phyloP scores from a whole-genome alignment of 345 rosid genomes.

The Cardamine resedifolia region DNA sequence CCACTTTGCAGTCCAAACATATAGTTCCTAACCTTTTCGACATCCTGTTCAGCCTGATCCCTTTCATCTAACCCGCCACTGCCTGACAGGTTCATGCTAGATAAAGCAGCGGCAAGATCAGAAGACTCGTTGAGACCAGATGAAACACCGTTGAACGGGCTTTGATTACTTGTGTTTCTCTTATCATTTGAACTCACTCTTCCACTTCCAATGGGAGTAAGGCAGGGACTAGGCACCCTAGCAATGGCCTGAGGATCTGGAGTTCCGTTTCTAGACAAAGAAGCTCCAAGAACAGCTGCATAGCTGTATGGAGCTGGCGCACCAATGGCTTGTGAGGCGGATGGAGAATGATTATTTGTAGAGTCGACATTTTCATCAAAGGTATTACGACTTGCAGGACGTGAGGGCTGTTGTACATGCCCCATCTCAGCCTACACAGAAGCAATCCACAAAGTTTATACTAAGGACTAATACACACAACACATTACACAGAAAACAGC shows the following conservation, averaged over 20 bases:
- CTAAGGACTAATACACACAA: not conserved
- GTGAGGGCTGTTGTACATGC: conserved; percentile 40
- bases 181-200: conserved; percentile 60
- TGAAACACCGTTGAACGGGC: conserved; percentile 54
- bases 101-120: conserved; percentile 64
- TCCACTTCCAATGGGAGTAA: conserved; percentile 78
- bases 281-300: conserved; percentile 77
- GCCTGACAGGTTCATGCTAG: conserved; percentile 62
- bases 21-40: conserved; percentile 50
- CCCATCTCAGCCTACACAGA: conserved; percentile 65
- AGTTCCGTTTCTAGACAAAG: conserved; percentile 80
- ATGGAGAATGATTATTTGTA: conserved; percentile 50
- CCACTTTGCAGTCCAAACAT: conserved; percentile 51
- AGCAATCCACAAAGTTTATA: not conserved
- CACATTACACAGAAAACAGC: not conserved
- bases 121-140: conserved; percentile 55
- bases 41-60: conserved; percentile 47
- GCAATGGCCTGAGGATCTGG: conserved; percentile 82
- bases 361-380: conserved; percentile 62
- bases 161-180: conserved; percentile 50
- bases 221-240: conserved; percentile 89
- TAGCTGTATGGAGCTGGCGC: conserved; percentile 60
- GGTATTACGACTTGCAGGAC: conserved; percentile 77
- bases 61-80: conserved; percentile 49
- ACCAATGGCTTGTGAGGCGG: conserved; percentile 52